These are phyloP conservation scores for Metschnikowia dekortorum DNA, from an alignment of 805 yeast species.

Conservation along the genomic window DNA sequence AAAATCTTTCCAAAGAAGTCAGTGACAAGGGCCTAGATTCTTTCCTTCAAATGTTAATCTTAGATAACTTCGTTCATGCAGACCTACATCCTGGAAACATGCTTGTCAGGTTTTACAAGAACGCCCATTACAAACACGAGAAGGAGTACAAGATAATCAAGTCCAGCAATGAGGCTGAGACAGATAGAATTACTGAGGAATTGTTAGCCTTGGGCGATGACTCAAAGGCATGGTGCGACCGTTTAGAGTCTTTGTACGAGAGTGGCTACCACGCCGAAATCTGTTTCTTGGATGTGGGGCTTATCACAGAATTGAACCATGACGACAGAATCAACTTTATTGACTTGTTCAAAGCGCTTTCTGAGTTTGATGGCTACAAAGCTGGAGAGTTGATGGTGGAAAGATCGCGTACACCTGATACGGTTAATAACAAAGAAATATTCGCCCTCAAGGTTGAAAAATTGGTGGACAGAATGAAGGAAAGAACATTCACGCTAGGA, in stretches of 20 bases:
- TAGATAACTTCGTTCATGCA: constrained; percentile 93
- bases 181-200: constrained; percentile 42
- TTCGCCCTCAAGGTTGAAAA: constrained; percentile 86
- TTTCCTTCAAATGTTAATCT: constrained; percentile 84
- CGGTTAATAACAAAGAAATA: constrained; percentile 77
- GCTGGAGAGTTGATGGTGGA: constrained; percentile 97
- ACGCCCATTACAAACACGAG: constrained; percentile 38
- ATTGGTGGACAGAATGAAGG: constrained; percentile 74
- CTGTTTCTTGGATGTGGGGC: constrained; percentile 89
- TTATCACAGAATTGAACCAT: constrained; percentile 83
- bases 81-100: constrained; percentile 97
- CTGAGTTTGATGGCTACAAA: constrained; percentile 87
- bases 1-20: constrained; percentile 57
- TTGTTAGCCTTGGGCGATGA: constrained; percentile 34
- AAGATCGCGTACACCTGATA: constrained; percentile 89
- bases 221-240: constrained; percentile 40
- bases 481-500: constrained; percentile 88
- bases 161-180: constrained; percentile 41
- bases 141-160: constrained; percentile 41
- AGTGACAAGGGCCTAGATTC: constrained; percentile 87
- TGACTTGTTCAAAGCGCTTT: constrained; percentile 81
- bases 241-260: constrained; percentile 43
- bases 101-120: constrained; percentile 64
- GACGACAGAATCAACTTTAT: constrained; percentile 78
- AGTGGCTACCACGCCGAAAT: constrained; percentile 77